A percentile compares a stretch with the other conserved stretches of the same genome.
phyloP scores from a whole-genome alignment of 2,329 filamentous ascomycete genomes.

The Anisogramma anomala region DNA sequence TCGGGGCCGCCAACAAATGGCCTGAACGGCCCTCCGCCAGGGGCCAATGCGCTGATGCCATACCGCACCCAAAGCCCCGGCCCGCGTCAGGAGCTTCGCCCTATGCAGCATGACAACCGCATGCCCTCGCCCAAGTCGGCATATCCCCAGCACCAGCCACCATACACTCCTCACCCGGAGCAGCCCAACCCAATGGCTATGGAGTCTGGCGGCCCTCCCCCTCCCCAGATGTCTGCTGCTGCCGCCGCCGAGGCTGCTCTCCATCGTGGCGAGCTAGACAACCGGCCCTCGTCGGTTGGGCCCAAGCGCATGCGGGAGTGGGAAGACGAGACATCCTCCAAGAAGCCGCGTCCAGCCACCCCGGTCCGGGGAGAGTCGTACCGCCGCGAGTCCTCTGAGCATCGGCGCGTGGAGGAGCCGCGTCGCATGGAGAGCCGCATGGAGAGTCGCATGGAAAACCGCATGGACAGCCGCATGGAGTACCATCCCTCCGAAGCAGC shows the following conservation, averaged over 20 bases:
- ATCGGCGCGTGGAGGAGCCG: conserved; percentile 52
- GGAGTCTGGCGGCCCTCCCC: conserved; percentile 55
- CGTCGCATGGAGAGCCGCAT: conserved; percentile 35
- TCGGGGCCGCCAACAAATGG: conserved; percentile 26
- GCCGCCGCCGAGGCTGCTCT: conserved; percentile 49
- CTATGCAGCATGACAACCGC: conserved; percentile 67
- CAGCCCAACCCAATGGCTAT: conserved; percentile 51
- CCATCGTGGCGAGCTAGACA: conserved; percentile 41
- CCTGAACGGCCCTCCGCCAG: conserved; percentile 33
- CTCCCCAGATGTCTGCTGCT: conserved; percentile 41
- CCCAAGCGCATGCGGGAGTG: conserved; percentile 85
- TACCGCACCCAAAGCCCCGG: conserved; percentile 66
- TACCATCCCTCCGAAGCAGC: conserved; percentile 91
- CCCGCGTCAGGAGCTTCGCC: conserved; percentile 63
- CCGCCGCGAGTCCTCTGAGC: conserved; percentile 68
- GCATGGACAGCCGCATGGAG: conserved; percentile 38
- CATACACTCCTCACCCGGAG: conserved; percentile 64
- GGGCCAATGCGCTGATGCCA: conserved; percentile 47
- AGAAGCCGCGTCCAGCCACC: conserved; percentile 75
- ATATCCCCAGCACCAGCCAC: conserved; percentile 64
- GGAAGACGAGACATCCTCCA: conserved; percentile 69
- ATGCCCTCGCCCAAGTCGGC: conserved; percentile 85
- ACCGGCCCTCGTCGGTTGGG: conserved; percentile 65
- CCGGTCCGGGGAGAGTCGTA: conserved; percentile 54
- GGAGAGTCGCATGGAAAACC: neutral